Evolutionary conservation across 139 green algal genomes (phyloP), one percentile per base, ranked within the genome.

Genomic region (Ettlia oleoabundans): DNA sequence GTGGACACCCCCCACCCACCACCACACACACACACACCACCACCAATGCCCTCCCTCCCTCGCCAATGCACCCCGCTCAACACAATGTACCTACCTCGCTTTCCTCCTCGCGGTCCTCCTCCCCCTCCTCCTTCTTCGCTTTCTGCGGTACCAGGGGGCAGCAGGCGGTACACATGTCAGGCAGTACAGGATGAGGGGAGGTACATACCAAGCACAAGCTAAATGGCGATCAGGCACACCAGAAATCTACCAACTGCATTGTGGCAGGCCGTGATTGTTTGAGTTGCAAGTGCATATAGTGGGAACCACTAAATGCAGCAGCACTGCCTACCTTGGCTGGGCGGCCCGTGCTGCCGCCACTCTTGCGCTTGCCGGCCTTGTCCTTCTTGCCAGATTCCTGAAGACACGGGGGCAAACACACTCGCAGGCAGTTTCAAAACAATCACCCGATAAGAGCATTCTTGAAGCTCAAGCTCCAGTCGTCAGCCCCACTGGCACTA

Each of bases 281-380:
- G n/a, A n/a, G n/a, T n/a, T n/a, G n/a, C n/a, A n/a, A n/a, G n/a
- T n/a, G n/a, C n/a, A n/a, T n/a, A n/a, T n/a, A n/a, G n/a, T n/a
- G n/a, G n/a, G n/a, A n/a, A n/a, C n/a, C n/a, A n/a, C n/a, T n/a
- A n/a, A n/a, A n/a, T n/a, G n/a, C n/a, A n/a, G n/a, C n/a, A 62
- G 22, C 24, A 7, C 43, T 33, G n/a, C 55, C 9, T 38, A 81
- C 76, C 76, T 82, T 82, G 76, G 76, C 76, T 2, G 63, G 32
- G 32, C 42, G 62, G 4, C 38, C 55, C 55, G 76, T 76, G 22
- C 13, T 37, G 62, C 66, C 61, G 55, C 38, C 38, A 33, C 38
- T 68, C 75, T 86, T 87, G 62, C 63, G 76, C 76, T 82, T 82
- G 76, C 22, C 19, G 30, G 37, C 74, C 82, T 88, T 80, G 43